Percentiles rank a stretch among this genome's conserved stretches.
phyloP scores from a whole-genome alignment of 805 yeast species.

The Cyberlindnera galapagoensis region DNA sequence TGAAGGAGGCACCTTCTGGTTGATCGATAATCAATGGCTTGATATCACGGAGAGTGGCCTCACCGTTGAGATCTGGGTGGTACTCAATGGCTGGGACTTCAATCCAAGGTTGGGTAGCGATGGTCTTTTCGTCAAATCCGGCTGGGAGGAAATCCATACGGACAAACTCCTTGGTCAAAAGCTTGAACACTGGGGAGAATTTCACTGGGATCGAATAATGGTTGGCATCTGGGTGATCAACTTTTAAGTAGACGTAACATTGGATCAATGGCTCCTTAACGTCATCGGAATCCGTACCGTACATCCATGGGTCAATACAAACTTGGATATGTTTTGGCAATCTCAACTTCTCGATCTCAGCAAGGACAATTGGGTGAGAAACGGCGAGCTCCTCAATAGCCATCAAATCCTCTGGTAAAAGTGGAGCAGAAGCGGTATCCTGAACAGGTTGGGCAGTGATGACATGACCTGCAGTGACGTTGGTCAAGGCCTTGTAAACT shows the following conservation, averaged over 20 bases:
- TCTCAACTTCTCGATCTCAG: conserved; percentile 61
- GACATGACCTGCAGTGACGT: conserved; percentile 55
- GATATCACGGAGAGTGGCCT: conserved; percentile 41
- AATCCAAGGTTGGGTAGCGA: conserved; percentile 53
- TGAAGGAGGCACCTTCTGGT: conserved; percentile 77
- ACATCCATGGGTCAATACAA: conserved; percentile 78
- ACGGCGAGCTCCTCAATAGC: conserved; percentile 46
- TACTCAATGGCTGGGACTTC: conserved; percentile 59
- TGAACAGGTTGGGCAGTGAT: conserved; percentile 51
- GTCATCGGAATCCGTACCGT: conserved; percentile 63
- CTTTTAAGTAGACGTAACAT: conserved; percentile 68
- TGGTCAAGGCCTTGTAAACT: conserved; percentile 67
- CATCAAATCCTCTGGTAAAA: conserved; percentile 56
- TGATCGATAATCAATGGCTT: conserved; percentile 66
- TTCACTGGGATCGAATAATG: conserved; percentile 71
- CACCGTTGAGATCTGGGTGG: conserved; percentile 64
- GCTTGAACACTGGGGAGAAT: conserved; percentile 68
- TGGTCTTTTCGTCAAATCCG: conserved; percentile 55
- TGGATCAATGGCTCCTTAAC: conserved; percentile 53
- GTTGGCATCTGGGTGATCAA: conserved; percentile 64
- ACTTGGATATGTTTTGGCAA: conserved; percentile 48
- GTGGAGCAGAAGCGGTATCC: conserved; percentile 63
- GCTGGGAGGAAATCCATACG: conserved; percentile 72
- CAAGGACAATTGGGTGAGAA: conserved; percentile 50
- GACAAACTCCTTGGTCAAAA: conserved; percentile 50